Percentiles rank a stretch among this genome's conserved stretches.
Conservation (phyloP, 768 basidiomycete genomes). For the Trametes elegans region DNA sequence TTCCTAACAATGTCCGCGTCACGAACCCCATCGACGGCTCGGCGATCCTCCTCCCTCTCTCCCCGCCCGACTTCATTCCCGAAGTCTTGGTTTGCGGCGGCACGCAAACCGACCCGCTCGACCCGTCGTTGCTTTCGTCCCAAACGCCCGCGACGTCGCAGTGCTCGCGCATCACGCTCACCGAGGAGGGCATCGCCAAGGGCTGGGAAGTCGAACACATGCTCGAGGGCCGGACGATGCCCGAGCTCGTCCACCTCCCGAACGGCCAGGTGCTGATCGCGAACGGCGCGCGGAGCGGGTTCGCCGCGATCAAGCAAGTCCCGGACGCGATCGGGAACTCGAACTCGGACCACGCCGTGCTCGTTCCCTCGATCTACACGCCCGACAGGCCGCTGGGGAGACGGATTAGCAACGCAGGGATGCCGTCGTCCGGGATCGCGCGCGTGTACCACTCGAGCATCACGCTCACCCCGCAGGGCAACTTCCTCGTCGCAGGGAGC, state of each 20-base stretch:
- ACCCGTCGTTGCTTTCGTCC: conserved; percentile 62
- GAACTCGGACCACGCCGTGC: conserved; percentile 72
- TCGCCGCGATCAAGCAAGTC: conserved; percentile 77
- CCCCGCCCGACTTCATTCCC: conserved; percentile 57
- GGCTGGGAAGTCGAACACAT: conserved; percentile 80
- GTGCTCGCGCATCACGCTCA: conserved; percentile 68
- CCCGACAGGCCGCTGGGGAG: conserved; percentile 49
- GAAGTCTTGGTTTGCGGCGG: conserved; percentile 80
- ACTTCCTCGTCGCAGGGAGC: conserved; percentile 77
- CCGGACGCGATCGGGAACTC: conserved; percentile 64
- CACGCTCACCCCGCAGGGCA: conserved; percentile 68
- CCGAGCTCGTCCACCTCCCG: conserved; percentile 78
- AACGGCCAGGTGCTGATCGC: conserved; percentile 74
- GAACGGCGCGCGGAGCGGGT: conserved; percentile 72
- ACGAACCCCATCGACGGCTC: conserved; percentile 84
- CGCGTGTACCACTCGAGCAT: conserved; percentile 81
- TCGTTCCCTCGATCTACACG: conserved; percentile 66
- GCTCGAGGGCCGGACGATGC: conserved; percentile 73
- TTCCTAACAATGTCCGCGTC: conserved; percentile 77
- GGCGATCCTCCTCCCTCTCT: conserved; percentile 67
- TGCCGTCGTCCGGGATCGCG: conserved; percentile 66
- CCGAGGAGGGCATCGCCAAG: conserved; percentile 55
- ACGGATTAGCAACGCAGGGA: conserved; percentile 55
- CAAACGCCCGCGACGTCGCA: conserved; percentile 71
- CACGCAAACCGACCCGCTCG: conserved; percentile 57